Evolutionary conservation across 352 stramenopile species (phyloP).

Genomic region (Pythium scleroteichum): DNA sequence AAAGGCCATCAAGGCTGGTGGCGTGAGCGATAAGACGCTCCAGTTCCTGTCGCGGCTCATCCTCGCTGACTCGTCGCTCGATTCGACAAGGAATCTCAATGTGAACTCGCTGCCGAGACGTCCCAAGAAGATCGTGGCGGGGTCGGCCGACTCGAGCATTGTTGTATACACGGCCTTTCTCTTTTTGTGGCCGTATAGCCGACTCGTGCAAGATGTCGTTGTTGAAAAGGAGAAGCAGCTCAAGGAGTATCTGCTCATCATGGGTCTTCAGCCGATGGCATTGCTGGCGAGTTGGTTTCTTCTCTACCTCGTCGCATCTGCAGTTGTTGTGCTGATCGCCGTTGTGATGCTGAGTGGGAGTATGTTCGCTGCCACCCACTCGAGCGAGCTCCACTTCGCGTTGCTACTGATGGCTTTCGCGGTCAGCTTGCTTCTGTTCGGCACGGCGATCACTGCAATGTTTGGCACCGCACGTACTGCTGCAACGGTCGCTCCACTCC

Average conservation of each 20-base stretch:
- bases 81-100: conserved; percentile 45
- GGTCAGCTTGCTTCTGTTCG: conserved; percentile 70
- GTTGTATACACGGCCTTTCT: conserved; percentile 74
- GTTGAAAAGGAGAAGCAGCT: conserved; percentile 90
- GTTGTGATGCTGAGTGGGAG: conserved; percentile 52
- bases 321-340: conserved; percentile 49
- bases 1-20: conserved; percentile 33
- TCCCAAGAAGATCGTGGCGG: conserved; percentile 41
- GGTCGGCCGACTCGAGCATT: conserved; percentile 62
- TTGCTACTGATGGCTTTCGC: conserved; percentile 60
- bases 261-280: conserved; percentile 76
- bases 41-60: conserved; percentile 47
- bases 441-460: conserved; percentile 66
- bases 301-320: conserved; percentile 72
- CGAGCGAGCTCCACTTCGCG: conserved; percentile 54
- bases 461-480: conserved; percentile 77
- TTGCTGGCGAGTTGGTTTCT: conserved; percentile 79
- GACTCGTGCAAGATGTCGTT: conserved; percentile 85
- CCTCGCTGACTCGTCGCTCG: conserved; percentile 26
- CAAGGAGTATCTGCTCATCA: conserved; percentile 90
- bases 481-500: conserved; percentile 52
- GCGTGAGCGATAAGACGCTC: conserved; percentile 28
- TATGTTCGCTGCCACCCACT: conserved; percentile 58
- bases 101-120: conserved; percentile 44
- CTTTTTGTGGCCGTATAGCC: conserved; percentile 87